Evolutionary conservation across 768 basidiomycete species (phyloP), one percentile per base, ranked within the genome.

Genomic region (Phaeotremella skinneri): DNA sequence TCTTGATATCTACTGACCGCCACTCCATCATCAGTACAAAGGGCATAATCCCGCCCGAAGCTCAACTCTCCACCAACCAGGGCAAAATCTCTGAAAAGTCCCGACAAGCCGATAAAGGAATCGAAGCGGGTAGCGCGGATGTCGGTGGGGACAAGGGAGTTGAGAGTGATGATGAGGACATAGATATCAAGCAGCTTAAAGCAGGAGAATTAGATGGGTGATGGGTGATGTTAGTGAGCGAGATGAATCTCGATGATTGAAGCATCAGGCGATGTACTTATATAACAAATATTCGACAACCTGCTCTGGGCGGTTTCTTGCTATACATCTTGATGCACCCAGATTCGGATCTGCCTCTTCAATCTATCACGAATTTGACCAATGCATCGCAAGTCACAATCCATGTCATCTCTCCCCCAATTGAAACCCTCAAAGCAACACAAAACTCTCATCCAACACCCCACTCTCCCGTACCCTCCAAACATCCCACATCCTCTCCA

Each of bases 1-100:
- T n/a, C n/a, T n/a, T n/a, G n/a, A n/a, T n/a, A n/a, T n/a, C n/a
- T n/a, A n/a, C n/a, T n/a, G n/a, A n/a, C n/a, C n/a, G n/a, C n/a
- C n/a, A n/a, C n/a, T n/a, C 56, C 29, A 91, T 88, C 66, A 79
- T 90, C 60, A 93, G 90, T 69, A 80, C 84, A 0, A 83, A 84
- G 70, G 93, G 90, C 7, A 81, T 82, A 49, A 86, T 98, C 39
- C 91, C 91, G 0, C 75, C 83, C 0, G 79, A 79, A 3, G 86
- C 89, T 3, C 82, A 90, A 41, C 81, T 89, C 68, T 84, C 81
- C 69, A 85, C 80, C 58, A 83, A 83, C 41, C 59, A 50, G 57
- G 81, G 80, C 62, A 81, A 78, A 57, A 80, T 87, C 58, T 76
- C 79, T 57, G 7, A 67, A 50, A 51, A 57, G 56, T 53, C 59